Base-by-base conservation (phyloP, 306 rosid genomes). In the Biancaea sappan region DNA sequence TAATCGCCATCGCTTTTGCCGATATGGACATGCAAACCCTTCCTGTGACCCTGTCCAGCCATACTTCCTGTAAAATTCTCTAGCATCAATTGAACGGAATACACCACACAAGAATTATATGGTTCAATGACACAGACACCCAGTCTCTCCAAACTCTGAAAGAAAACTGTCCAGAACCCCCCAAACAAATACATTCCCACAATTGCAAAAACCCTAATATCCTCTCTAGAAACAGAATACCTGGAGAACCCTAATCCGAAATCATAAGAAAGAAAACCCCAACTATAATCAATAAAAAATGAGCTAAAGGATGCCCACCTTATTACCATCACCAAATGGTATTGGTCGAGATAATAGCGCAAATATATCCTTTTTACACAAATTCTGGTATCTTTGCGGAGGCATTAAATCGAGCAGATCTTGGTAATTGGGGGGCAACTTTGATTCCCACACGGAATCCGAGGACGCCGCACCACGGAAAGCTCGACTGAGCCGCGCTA, bases 381-480 rank as follows among this genome's bases (percentile, higher is more conserved):
- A 72, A 60, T 75, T 86, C 18, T 41, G 89, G 83, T 75, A 69
- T 61, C 81, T 86, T 69, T 87, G 86, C 0, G 91, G 77, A 21
- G 97, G 98, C 61, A 91, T 21, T 2, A 89, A 60, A 48, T 67
- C 63, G 25, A 94, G 90, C 69, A 94, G 91, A 86, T 84, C 87
- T 47, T 80, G 89, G 79, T 91, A 94, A 81, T 91, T 91, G 1
- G 77, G 29, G 9, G 97, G 98, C 80, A 94, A 58, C 86, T 94
- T 94, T 1, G 91, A 2, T 74, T 91, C 85, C 98, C 97, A 94
- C 1, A 94, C 91, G 47, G 84, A 66, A 75, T 94, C 97, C 13
- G 98, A 88, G 22, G 98, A 91, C 57, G 97, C 94, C 4, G 97
- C 96, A 4, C 97, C 96, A 8, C 96, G 92, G 57, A 94, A 94